A percentile compares a stretch with the other conserved stretches of the same genome.
Evolutionary conservation across 805 yeast genomes (phyloP).

Genomic region (Suhomyces sp.): DNA sequence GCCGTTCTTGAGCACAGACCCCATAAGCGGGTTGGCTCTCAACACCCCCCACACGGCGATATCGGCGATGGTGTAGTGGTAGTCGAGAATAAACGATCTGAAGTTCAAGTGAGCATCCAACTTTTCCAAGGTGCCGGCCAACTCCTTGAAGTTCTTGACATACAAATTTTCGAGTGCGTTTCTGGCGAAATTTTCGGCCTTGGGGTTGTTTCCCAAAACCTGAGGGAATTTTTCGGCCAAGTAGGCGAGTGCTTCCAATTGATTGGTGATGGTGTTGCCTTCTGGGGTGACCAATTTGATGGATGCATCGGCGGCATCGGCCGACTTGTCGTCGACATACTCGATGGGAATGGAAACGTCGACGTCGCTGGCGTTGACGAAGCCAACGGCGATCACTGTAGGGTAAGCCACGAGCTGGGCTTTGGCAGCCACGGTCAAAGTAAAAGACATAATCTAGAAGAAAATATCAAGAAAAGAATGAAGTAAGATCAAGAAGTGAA

Average conservation of each 20-base stretch:
- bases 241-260: constrained; percentile 44
- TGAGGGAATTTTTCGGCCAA: constrained; percentile 55
- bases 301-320: constrained; percentile 34
- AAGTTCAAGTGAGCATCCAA: constrained; percentile 81
- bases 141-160: constrained; percentile 84
- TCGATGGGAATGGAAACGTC: constrained; percentile 55
- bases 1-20: constrained; percentile 81
- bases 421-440: constrained; percentile 75
- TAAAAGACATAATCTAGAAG: constrained; percentile 34
- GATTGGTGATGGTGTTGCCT: constrained; percentile 42
- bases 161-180: constrained; percentile 66
- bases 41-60: constrained; percentile 90
- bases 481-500: neutral
- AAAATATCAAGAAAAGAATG: neutral
- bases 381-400: constrained; percentile 71
- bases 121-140: constrained; percentile 72
- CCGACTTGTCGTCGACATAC: constrained; percentile 65
- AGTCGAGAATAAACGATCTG: constrained; percentile 74
- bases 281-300: constrained; percentile 42
- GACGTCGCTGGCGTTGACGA: constrained; percentile 51
- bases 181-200: constrained; percentile 58
- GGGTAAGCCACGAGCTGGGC: constrained; percentile 82
- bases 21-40: constrained; percentile 90
- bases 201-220: constrained; percentile 24
- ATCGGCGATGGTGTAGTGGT: constrained; percentile 71